phyloP scores from a whole-genome alignment of 2,329 filamentous ascomycete genomes.

The Diplocarpon mali region DNA sequence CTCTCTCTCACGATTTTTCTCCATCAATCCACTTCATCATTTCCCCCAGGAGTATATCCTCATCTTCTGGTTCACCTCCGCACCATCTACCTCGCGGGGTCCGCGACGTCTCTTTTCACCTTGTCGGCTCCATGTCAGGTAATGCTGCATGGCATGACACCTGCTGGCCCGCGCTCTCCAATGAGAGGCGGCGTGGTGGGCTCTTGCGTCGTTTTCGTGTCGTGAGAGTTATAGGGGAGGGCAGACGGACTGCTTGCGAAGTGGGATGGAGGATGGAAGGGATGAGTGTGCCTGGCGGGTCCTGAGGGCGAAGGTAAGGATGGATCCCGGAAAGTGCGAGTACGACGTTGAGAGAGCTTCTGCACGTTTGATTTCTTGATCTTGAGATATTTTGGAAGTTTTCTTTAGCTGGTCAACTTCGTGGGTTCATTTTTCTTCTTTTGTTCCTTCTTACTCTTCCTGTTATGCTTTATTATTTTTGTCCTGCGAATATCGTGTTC shows the following conservation, averaged over 20 bases:
- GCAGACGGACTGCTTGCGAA: not conserved
- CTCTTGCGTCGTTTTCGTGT: constrained; percentile 1
- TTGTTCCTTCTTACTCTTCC: too few relatives aligned
- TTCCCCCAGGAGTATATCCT: not conserved
- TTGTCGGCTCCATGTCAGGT: not conserved
- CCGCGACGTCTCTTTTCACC: not conserved
- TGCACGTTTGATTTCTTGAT: too few relatives aligned
- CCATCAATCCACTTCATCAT: not conserved
- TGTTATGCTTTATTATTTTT: too few relatives aligned
- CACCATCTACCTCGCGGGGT: not conserved
- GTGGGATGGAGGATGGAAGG: not conserved
- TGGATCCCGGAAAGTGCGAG: too few relatives aligned
- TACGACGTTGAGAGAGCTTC: too few relatives aligned
- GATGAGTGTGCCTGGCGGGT: too few relatives aligned
- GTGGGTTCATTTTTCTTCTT: too few relatives aligned
- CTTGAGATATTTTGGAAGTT: too few relatives aligned
- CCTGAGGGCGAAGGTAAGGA: too few relatives aligned
- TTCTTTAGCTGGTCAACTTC: too few relatives aligned
- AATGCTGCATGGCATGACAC: not conserved
- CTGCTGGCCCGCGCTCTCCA: not conserved
- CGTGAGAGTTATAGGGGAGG: not conserved
- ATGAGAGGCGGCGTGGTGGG: not conserved
- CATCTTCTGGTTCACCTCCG: not conserved
- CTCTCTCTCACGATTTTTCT: not conserved
- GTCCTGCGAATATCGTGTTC: too few relatives aligned